Evolutionary conservation across 1,139 yeast species (phyloP).

Genomic region (Geotrichum cucujoidarum): DNA sequence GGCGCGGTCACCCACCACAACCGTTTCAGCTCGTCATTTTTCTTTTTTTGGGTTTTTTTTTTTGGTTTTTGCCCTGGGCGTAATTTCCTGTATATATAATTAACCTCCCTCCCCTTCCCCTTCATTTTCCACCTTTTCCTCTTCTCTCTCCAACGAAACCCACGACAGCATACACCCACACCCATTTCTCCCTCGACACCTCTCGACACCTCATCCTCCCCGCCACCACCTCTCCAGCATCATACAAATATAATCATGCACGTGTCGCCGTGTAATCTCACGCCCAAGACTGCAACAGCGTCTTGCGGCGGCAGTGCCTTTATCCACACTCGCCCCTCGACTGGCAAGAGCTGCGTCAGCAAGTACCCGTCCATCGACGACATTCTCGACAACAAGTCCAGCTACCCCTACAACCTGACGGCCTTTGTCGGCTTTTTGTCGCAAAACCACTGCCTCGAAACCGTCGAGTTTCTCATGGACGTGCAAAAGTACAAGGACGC

Average conservation of each 20-base stretch:
- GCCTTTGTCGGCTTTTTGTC: slow-evolving; percentile 32
- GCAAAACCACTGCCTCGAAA: slow-evolving; percentile 36
- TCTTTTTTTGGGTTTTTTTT: too few relatives aligned
- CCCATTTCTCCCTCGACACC: too few relatives aligned
- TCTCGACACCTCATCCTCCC: neutral
- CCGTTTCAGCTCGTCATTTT: too few relatives aligned
- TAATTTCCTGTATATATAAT: too few relatives aligned
- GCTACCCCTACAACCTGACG: slow-evolving; percentile 31
- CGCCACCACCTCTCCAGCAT: neutral
- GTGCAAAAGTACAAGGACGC: slow-evolving; percentile 27
- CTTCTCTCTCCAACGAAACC: too few relatives aligned
- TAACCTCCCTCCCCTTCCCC: too few relatives aligned
- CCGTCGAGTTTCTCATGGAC: slow-evolving; percentile 35
- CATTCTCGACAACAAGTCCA: slow-evolving; percentile 28
- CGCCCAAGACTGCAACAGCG: neutral
- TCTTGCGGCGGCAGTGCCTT: neutral
- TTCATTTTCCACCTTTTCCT: too few relatives aligned
- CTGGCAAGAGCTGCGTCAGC: slow-evolving; percentile 1
- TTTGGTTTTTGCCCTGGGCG: too few relatives aligned
- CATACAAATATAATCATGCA: neutral
- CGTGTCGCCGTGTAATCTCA: neutral
- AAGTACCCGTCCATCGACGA: slow-evolving; percentile 30
- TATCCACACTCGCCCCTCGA: neutral
- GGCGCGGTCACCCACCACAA: too few relatives aligned
- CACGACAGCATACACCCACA: too few relatives aligned